phyloP scores from a whole-genome alignment of 257 asterid species.

The Penstemon barbatus region DNA sequence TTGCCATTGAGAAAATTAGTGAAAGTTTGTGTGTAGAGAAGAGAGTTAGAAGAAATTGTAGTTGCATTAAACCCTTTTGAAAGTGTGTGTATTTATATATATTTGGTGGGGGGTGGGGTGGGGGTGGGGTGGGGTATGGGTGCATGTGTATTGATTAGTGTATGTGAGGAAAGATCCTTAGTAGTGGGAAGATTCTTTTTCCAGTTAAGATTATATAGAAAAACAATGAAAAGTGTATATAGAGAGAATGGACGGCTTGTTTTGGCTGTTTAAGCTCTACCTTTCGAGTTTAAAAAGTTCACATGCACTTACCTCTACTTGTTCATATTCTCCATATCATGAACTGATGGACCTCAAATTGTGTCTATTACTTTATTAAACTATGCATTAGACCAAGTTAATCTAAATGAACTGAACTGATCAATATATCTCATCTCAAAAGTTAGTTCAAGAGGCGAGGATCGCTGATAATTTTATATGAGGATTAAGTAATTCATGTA shows the following conservation, averaged over 20 bases:
- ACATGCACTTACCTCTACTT: conserved; percentile 22
- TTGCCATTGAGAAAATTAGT: conserved; percentile 23
- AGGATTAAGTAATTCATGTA: too few species aligned
- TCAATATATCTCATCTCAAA: too few species aligned
- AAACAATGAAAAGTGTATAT: not conserved
- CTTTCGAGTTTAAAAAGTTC: conserved; percentile 6
- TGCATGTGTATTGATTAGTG: not conserved
- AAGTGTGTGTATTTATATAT: conserved; percentile 11
- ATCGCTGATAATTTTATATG: too few species aligned
- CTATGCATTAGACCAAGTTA: too few species aligned
- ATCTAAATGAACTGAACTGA: too few species aligned
- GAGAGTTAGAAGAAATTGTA: not conserved
- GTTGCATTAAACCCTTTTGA: not conserved
- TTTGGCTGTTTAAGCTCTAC: conserved; percentile 22
- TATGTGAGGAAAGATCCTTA: conserved; percentile 14
- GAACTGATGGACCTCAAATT: conserved; percentile 11
- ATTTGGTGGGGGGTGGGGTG: not conserved
- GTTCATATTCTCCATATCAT: conserved; percentile 14
- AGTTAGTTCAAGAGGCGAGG: too few species aligned
- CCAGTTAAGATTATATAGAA: not conserved
- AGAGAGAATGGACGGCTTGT: conserved; percentile 28
- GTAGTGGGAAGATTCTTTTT: conserved; percentile 28
- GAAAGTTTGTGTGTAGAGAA: not conserved
- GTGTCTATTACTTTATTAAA: not conserved
- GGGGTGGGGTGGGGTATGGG: not conserved